Evolutionary conservation across 2,329 filamentous ascomycete genomes (phyloP).

Genomic region (Neocucurbitaria cava): DNA sequence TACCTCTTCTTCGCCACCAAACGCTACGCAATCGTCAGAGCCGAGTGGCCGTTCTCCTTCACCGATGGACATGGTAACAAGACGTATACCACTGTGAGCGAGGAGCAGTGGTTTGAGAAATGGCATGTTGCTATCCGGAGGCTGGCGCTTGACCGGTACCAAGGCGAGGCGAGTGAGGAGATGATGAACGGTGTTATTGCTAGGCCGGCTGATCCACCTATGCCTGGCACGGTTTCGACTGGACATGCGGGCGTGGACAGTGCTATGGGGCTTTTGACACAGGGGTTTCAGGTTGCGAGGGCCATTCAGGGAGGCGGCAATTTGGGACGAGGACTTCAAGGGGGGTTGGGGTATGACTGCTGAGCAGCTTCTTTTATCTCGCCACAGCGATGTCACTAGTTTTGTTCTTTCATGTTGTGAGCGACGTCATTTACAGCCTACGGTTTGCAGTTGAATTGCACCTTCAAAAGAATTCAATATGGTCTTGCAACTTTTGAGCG

Average conservation of each 20-base stretch:
- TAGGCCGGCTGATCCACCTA: slow-evolving; percentile 54
- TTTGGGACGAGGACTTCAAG: slow-evolving; percentile 27
- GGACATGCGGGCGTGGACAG: slow-evolving; percentile 40
- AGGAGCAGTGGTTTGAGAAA: slow-evolving; percentile 66
- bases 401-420: no score
- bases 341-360: slow-evolving; percentile 45
- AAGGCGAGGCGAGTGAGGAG: slow-evolving; percentile 62
- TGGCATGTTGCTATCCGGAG: slow-evolving; percentile 68
- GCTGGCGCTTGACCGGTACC: slow-evolving; percentile 65
- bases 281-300: slow-evolving; percentile 43
- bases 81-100: slow-evolving; percentile 59
- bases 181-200: slow-evolving; percentile 37
- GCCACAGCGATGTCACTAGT: no score
- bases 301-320: slow-evolving; percentile 31
- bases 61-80: slow-evolving; percentile 43
- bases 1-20: slow-evolving; percentile 71
- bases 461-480: no score
- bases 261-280: slow-evolving; percentile 41
- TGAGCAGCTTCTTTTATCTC: slow-evolving; percentile 2
- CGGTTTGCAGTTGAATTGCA: no score
- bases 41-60: slow-evolving; percentile 66
- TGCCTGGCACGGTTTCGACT: slow-evolving; percentile 37
- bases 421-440: no score
- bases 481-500: no score
- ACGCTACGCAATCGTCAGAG: slow-evolving; percentile 68